Conservation (phyloP, 2,329 filamentous ascomycete species). For the Blastomyces silverae region DNA sequence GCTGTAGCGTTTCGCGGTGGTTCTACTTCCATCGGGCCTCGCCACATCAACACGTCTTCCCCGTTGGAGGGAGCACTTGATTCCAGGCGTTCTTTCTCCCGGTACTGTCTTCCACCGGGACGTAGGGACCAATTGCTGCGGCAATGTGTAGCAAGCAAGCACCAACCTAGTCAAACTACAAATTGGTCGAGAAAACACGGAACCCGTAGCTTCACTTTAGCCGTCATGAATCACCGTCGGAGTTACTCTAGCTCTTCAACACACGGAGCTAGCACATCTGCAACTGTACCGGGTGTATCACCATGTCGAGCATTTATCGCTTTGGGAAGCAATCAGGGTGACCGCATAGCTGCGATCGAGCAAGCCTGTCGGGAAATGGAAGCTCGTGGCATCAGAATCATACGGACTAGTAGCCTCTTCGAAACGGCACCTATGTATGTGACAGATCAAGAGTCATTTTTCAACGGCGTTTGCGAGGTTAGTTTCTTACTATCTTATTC, state of each 20-base stretch:
- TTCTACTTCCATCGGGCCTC: not conserved
- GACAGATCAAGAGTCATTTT: slow-evolving; percentile 74
- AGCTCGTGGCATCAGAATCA: slow-evolving; percentile 61
- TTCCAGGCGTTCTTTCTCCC: not conserved
- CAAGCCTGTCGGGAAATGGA: slow-evolving; percentile 73
- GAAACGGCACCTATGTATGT: slow-evolving; percentile 98
- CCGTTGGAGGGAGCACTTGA: not conserved
- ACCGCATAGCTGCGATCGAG: slow-evolving; percentile 79
- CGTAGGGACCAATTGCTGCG: not conserved
- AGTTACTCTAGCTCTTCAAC: slow-evolving; percentile 25
- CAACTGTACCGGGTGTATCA: slow-evolving; percentile 1
- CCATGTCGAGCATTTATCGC: slow-evolving; percentile 63
- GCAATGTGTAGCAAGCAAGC: slow-evolving; percentile 2
- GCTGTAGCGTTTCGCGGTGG: not conserved
- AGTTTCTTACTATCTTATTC: slow-evolving; percentile 31
- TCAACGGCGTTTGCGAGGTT: slow-evolving; percentile 91
- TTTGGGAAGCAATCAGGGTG: slow-evolving; percentile 84
- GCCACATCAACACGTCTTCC: not conserved
- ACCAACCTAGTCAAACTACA: not conserved
- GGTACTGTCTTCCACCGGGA: not conserved
- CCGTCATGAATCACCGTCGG: slow-evolving; percentile 8
- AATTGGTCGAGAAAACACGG: not conserved
- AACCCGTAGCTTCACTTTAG: not conserved
- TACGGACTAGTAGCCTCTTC: slow-evolving; percentile 80
- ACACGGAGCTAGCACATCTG: slow-evolving; percentile 21